Conservation (phyloP, 192 early-diverging fungal genomes). For the Coemansia sp. region DNA sequence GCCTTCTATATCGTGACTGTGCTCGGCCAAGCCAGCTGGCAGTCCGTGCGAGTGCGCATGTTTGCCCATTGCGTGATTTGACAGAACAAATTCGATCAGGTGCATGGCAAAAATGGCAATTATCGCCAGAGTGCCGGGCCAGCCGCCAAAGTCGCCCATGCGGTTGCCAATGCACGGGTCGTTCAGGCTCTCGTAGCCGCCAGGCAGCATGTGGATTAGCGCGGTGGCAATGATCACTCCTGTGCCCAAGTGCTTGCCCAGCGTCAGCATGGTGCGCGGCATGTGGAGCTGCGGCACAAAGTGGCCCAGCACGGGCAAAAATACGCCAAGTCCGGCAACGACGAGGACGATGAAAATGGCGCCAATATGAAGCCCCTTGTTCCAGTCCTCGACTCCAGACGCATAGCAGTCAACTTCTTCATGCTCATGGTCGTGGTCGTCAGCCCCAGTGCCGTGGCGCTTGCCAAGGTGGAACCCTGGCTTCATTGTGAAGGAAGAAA, state of each 20-base stretch:
- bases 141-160: slow-evolving; percentile 52
- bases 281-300: slow-evolving; percentile 37
- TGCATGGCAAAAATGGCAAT: slow-evolving; percentile 67
- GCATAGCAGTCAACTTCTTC: slow-evolving; percentile 36
- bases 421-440: slow-evolving; percentile 14
- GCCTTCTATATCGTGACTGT: background rate
- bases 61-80: slow-evolving; percentile 45
- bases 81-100: slow-evolving; percentile 61
- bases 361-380: slow-evolving; percentile 55
- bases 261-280: slow-evolving; percentile 45
- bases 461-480: background rate
- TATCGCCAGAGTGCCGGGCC: slow-evolving; percentile 62
- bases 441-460: slow-evolving; percentile 22
- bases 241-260: slow-evolving; percentile 62
- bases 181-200: slow-evolving; percentile 54
- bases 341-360: slow-evolving; percentile 61
- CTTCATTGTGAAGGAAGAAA: background rate
- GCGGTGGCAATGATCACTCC: slow-evolving; percentile 78
- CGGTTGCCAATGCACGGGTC: slow-evolving; percentile 58
- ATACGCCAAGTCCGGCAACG: slow-evolving; percentile 54
- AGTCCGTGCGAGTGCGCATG: slow-evolving; percentile 31
- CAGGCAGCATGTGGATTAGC: slow-evolving; percentile 75
- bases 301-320: slow-evolving; percentile 55
- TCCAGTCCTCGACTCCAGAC: slow-evolving; percentile 35
- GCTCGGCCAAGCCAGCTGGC: slow-evolving; percentile 1